phyloP scores from a whole-genome alignment of 2,329 filamentous ascomycete species.

The Diaporthe sp. region DNA sequence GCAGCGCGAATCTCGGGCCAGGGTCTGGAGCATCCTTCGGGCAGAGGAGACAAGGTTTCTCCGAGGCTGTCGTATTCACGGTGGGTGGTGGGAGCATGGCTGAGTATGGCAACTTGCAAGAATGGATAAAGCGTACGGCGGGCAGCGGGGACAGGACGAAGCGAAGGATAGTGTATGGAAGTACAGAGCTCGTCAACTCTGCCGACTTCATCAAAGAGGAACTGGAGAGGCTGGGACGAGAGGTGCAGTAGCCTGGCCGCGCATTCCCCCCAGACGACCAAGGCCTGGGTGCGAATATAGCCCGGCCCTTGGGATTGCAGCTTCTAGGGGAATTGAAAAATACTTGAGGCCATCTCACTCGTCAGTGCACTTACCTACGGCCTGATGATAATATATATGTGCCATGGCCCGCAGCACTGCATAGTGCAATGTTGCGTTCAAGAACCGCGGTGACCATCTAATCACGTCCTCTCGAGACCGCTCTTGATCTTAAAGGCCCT shows the following conservation, averaged over 20 bases:
- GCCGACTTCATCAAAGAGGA: slow-evolving; percentile 75
- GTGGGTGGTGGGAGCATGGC: slow-evolving; percentile 98
- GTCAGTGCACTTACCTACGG: background rate
- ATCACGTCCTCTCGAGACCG: background rate
- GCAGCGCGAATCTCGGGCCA: slow-evolving; percentile 57
- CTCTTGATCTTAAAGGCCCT: background rate
- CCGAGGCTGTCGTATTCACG: slow-evolving; percentile 92
- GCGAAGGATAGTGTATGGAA: slow-evolving; percentile 92
- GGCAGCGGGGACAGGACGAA: slow-evolving; percentile 70
- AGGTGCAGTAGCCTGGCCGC: slow-evolving; percentile 53
- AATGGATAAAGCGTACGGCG: slow-evolving; percentile 88
- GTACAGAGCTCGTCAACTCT: slow-evolving; percentile 84
- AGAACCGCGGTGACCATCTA: background rate
- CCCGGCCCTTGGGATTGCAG: too few relatives aligned
- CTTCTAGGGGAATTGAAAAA: background rate
- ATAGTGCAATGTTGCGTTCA: background rate
- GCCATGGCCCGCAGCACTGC: background rate
- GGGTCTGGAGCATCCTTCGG: slow-evolving; percentile 90
- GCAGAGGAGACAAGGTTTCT: slow-evolving; percentile 89
- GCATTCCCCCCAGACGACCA: background rate
- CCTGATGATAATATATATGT: background rate
- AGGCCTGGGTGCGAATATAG: background rate
- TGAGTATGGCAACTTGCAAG: slow-evolving; percentile 96
- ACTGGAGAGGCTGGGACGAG: slow-evolving; percentile 71
- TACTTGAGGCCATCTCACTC: background rate